Percentiles rank a stretch among this genome's conserved stretches.
Conservation (phyloP, 1,284 basidiomycete species). For the Rhodotorula sp. region DNA sequence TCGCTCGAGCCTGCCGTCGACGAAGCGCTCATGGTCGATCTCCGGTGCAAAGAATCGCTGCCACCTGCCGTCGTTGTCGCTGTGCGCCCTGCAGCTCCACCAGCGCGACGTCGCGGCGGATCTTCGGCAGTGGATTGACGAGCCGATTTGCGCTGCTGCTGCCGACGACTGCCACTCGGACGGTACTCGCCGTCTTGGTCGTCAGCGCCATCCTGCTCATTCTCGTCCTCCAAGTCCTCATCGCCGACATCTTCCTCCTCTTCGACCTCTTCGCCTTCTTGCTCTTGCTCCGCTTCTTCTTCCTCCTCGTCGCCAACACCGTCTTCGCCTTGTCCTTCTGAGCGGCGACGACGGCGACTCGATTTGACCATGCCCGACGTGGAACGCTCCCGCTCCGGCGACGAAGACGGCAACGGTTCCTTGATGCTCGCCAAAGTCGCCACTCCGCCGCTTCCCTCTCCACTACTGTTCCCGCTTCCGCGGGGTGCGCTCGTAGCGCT, state of each 20-base stretch:
- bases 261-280: not conserved
- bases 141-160: not conserved
- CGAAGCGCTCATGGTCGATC: not conserved
- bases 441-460: not conserved
- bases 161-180: not conserved
- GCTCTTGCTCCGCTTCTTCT: not conserved
- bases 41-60: not conserved
- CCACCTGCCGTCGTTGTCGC: not conserved
- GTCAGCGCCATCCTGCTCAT: not conserved
- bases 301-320: not conserved
- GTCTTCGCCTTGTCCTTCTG: not conserved
- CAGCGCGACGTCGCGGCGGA: too few relatives aligned
- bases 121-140: not conserved
- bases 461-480: not conserved
- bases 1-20: not conserved
- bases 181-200: constrained; percentile 3
- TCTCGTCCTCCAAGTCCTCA: not conserved
- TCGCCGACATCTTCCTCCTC: not conserved
- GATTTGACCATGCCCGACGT: not conserved
- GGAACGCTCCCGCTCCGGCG: not conserved
- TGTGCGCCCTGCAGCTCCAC: too few relatives aligned
- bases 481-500: not conserved
- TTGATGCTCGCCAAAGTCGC: not conserved
- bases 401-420: not conserved
- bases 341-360: not conserved